Base-by-base conservation (phyloP, 805 yeast genomes). In the Metschnikowia peoriensis region DNA sequence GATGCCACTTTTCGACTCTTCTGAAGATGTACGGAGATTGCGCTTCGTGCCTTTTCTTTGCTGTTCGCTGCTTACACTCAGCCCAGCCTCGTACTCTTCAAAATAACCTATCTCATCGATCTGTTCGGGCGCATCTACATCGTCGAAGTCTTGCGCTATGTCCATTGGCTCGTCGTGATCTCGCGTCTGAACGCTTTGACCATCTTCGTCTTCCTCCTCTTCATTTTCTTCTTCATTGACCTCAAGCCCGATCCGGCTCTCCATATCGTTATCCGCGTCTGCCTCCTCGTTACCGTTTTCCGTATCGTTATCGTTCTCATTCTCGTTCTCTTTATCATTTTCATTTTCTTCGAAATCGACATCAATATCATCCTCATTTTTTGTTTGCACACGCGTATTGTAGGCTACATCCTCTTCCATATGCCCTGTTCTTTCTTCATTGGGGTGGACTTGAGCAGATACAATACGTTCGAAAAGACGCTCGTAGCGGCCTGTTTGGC, bases 31-130 rank as follows among this genome's bases (percentile, higher is more conserved):
- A 17, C 50, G 50, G 14, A 49, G 41, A 15, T 51, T 47, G n/a
- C 54, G 50, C 38, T 58, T 57, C n/a, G 42, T 42, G 15, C 55
- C 56, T 15, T 54, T 55, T n/a, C n/a, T 59, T 61, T 32, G 57
- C 55, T 14, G 53, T 15, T 54, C 61, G 14, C 52, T 55, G 48
- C n/a, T 46, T 28, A 34, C 52, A 15, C 46, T 28, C 28, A 28
- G 32, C 27, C 53, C 43, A 16, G 39, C 49, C 39, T 46, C 53
- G 17, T 34, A 34, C 28, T 46, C 56, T 9, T 49, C 48, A 44
- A 15, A 35, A 12, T 14, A 15, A 27, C 44, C 16, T 44, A 42
- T 44, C 3, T 38, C 57, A 7, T 27, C 42, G 7, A 12, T 22
- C 15, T 17, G 44, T 38, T 37, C 44, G 6, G 35, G 37, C 17